phyloP scores from a whole-genome alignment of 106 monocot species.

The Iris macrosiphon region DNA sequence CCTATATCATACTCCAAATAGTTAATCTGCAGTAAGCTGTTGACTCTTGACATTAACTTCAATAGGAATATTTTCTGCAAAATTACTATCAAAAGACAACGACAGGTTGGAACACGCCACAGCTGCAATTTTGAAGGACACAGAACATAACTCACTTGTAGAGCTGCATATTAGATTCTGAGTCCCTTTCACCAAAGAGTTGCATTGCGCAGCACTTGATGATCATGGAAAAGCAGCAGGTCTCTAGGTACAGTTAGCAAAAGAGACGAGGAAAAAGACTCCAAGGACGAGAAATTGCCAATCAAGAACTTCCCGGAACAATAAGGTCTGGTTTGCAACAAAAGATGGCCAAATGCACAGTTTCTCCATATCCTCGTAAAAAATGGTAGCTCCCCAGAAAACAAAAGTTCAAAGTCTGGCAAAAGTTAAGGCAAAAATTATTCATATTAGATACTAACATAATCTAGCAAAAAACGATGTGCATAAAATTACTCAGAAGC shows the following conservation, averaged over 20 bases:
- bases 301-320: slow-evolving; percentile 46
- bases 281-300: slow-evolving; percentile 47
- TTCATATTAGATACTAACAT: too few relatives aligned
- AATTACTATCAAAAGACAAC: slow-evolving; percentile 5
- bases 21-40: slow-evolving; percentile 1
- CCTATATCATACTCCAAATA: background rate
- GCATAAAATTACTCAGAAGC: too few relatives aligned
- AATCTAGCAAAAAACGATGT: too few relatives aligned
- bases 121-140: slow-evolving; percentile 2
- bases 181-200: slow-evolving; percentile 16
- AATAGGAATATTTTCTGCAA: slow-evolving; percentile 11
- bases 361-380: slow-evolving; percentile 58
- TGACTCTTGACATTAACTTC: slow-evolving; percentile 13
- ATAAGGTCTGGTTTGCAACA: slow-evolving; percentile 25
- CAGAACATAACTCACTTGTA: slow-evolving; percentile 4
- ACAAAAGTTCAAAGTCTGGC: too few relatives aligned
- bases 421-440: background rate
- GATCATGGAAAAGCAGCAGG: slow-evolving; percentile 29
- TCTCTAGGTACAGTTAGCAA: slow-evolving; percentile 65
- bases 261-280: slow-evolving; percentile 55
- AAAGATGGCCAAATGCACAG: slow-evolving; percentile 33
- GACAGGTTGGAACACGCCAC: background rate
- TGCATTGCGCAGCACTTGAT: slow-evolving; percentile 27
- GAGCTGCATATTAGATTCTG: slow-evolving; percentile 10
- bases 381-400: slow-evolving; percentile 13